Base-by-base conservation (phyloP, 2,329 filamentous ascomycete genomes). In the Eurotiales sp. region DNA sequence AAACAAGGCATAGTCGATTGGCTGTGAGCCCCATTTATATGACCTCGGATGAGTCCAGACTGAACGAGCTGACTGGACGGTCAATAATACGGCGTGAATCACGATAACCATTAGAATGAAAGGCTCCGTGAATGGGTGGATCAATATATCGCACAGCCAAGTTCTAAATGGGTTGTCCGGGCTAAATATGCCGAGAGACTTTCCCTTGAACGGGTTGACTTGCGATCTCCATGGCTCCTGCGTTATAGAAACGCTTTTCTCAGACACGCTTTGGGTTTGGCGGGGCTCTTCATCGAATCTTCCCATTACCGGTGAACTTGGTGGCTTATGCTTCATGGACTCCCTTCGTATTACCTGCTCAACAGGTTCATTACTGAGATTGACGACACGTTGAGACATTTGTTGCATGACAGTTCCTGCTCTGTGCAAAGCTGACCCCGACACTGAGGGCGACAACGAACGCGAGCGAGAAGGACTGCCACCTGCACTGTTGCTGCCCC, bases 371-470 rank as follows among this genome's bases (percentile, higher is more conserved):
- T 95, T 95, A 71, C 90, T 96, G 61, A 99, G 82, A 64, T 97
- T 97, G 64, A 99, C 93, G 51, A 99, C 91, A 75, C 93, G 89
- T 73, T 96, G 91, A 27, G 95, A 97, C 84, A 99, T 95, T 59
- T 83, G 84, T 57, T 87, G 82, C 70, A 91, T 82, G 60, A 90
- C 88, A 8, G 87, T 88, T 40, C 87, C 82, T 55, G 87, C 87
- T 59, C 83, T 78, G 21, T 79, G 81, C 47, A 91, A 68, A 15
- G 87, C 85, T 22, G 70, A 72, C 17, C 80, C 81, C 10, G 82
- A 78, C 8, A 80, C 78, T 15, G 84, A 85, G 2, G 81, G 76
- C 2, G 85, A 83, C 34, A 85, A 75, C 39, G 86, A 86, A 40
- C 79, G 74, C 47, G 71, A 67, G 43, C 70, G 61, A 27, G 60